Evolutionary conservation across 768 basidiomycete species (phyloP).

Genomic region (Phanerochaete sordida): DNA sequence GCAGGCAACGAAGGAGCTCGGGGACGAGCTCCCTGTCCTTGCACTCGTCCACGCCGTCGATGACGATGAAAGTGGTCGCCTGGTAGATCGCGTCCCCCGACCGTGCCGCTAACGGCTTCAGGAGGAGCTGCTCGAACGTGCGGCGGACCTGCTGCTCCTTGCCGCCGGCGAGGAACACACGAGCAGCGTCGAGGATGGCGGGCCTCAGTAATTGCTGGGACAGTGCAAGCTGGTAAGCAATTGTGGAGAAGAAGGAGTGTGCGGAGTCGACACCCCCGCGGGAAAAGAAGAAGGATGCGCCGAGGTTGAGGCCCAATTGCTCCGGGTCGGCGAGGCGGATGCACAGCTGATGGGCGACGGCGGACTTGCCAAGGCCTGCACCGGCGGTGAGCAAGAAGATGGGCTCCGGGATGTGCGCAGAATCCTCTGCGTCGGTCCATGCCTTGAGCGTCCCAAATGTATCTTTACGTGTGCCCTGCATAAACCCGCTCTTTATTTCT

Average conservation of each 20-base stretch:
- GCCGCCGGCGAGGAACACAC: background rate
- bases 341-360: background rate
- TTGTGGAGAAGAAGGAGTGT: background rate
- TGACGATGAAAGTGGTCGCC: background rate
- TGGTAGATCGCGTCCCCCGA: background rate
- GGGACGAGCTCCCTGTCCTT: background rate
- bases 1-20: background rate
- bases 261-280: background rate
- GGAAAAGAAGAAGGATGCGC: background rate
- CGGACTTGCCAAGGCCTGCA: conserved; percentile 3
- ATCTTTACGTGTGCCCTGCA: background rate
- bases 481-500: background rate
- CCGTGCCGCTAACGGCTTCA: background rate
- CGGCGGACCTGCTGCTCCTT: background rate
- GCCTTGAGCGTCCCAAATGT: background rate
- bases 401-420: no score
- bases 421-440: no score
- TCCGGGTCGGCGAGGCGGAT: background rate
- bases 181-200: background rate
- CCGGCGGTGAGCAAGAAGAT: background rate
- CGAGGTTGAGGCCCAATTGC: background rate
- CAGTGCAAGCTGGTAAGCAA: background rate
- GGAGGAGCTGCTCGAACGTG: background rate
- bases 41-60: background rate
- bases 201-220: background rate